Base-by-base conservation (phyloP, 2,329 filamentous ascomycete genomes). In the Phaeosphaeriaceae sp. region DNA sequence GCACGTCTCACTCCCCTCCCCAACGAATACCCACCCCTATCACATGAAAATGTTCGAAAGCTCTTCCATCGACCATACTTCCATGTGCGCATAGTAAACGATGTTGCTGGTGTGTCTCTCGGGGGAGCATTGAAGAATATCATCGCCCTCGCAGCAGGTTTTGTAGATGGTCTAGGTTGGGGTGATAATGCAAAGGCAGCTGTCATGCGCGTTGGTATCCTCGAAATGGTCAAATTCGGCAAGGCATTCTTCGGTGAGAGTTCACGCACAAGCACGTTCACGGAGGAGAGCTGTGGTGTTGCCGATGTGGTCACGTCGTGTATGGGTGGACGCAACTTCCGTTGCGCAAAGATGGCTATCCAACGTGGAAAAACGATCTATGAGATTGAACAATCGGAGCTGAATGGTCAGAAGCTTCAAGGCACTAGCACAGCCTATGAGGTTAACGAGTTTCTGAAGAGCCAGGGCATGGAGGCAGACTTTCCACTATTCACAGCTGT, bases 111-210 rank as follows among this genome's bases (percentile, higher is more conserved):
- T 60, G 93, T 97, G 1, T 97, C 94, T 4, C 86, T 99, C 28
- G 89, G 92, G 35, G 94, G 94, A 52, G 94, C 94, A 0, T 80
- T 99, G 62, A 99, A 99, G 82, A 99, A 99, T 79, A 88, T 99
- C 58, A 90, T 99, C 46, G 94, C 94, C 4, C 79, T 99, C 15
- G 93, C 92, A 4, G 92, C 94, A 26, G 94, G 94, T 49, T 99
- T 96, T 74, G 92, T 97, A 36, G 91, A 96, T 59, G 94, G 94
- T 29, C 85, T 93, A 54, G 93, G 93, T 59, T 99, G 94, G 93
- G 94, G 94, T 67, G 92, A 97, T 79, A 99, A 97, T 64, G 93
- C 93, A 60, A 97, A 99, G 79, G 92, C 94, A n/a, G 94, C 94
- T 37, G 87, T 99, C 52, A 97, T 99, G 91, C 89, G 94, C 34